A percentile compares a stretch with the other conserved stretches of the same genome.
phyloP scores from a whole-genome alignment of 805 yeast genomes.

The Myxozyma geophila region DNA sequence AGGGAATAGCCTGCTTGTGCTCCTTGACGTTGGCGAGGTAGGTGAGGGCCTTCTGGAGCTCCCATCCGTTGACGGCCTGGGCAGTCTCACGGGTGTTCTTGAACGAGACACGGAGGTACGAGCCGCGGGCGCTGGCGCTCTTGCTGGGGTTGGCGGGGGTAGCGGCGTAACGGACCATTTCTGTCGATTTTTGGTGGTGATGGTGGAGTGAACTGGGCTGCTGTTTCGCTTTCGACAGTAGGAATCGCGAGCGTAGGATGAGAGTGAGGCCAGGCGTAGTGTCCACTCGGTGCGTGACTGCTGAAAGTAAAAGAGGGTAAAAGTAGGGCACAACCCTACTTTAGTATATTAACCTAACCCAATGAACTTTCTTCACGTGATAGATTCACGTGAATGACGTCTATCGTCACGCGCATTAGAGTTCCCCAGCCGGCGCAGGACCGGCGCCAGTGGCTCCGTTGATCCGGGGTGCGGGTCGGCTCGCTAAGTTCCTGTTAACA shows the following conservation, averaged over 20 bases:
- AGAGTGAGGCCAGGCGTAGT: not conserved
- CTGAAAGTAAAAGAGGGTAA: not conserved
- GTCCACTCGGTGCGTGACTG: not conserved
- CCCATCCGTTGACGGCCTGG: constrained; percentile 98
- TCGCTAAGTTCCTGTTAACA: too few species aligned
- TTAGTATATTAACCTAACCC: not conserved
- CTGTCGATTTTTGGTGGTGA: constrained; percentile 24
- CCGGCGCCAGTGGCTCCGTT: not conserved
- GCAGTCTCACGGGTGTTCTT: constrained; percentile 99
- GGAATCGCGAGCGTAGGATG: not conserved
- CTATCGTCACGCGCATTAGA: not conserved
- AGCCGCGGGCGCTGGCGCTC: constrained; percentile 99
- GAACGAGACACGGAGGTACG: constrained; percentile 98
- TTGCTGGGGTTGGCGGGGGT: constrained; percentile 99
- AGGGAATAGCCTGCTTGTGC: constrained; percentile 99
- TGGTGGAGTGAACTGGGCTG: not conserved
- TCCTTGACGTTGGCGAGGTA: constrained; percentile 95
- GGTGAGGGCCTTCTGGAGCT: constrained; percentile 90
- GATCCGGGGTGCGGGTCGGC: not conserved
- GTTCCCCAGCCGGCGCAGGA: not conserved
- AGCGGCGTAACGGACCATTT: constrained; percentile 99
- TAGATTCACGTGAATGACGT: too few species aligned
- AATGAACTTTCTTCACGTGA: not conserved
- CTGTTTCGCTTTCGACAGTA: not conserved
- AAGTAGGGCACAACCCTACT: not conserved